phyloP scores from a whole-genome alignment of 495 filamentous ascomycete species.

The Podospora sp. region DNA sequence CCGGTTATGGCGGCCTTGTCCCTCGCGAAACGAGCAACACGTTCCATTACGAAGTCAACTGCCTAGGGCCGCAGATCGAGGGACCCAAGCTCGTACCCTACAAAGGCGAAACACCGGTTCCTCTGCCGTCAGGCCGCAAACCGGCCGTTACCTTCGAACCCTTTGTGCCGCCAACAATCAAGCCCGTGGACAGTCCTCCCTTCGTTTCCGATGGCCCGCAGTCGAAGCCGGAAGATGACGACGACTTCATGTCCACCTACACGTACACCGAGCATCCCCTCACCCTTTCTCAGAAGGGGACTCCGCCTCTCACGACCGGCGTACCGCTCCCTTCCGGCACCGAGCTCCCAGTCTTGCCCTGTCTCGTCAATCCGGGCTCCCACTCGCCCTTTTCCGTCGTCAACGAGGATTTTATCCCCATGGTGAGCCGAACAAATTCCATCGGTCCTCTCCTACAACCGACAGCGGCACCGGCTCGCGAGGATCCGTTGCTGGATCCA shows the following conservation, averaged over 20 bases:
- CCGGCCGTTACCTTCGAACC: not conserved
- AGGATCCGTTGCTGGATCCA: conserved; percentile 13
- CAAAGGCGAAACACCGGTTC: not conserved
- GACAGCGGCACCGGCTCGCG: conserved; percentile 6
- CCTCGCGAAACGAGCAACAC: not conserved
- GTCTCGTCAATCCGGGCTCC: conserved; percentile 5
- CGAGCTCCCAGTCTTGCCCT: conserved; percentile 9
- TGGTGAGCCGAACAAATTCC: conserved; percentile 17
- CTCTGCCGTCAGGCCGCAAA: not conserved
- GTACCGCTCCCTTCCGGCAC: conserved; percentile 9
- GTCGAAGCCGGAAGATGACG: conserved; percentile 4
- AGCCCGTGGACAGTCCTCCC: not conserved
- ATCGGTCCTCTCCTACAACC: conserved; percentile 13
- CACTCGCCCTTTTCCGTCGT: not conserved
- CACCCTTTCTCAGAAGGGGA: not conserved
- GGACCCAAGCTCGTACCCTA: conserved; percentile 4
- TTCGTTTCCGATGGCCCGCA: not conserved
- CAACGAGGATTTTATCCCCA: conserved; percentile 17
- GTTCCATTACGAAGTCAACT: not conserved
- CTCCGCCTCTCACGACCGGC: conserved; percentile 9
- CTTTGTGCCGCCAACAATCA: not conserved
- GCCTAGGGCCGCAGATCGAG: not conserved
- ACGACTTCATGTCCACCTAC: conserved; percentile 10
- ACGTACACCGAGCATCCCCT: conserved; percentile 8
- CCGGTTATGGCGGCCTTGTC: not conserved